Base-by-base conservation (phyloP, 73 alveolate genomes). In the Chromera velia region DNA sequence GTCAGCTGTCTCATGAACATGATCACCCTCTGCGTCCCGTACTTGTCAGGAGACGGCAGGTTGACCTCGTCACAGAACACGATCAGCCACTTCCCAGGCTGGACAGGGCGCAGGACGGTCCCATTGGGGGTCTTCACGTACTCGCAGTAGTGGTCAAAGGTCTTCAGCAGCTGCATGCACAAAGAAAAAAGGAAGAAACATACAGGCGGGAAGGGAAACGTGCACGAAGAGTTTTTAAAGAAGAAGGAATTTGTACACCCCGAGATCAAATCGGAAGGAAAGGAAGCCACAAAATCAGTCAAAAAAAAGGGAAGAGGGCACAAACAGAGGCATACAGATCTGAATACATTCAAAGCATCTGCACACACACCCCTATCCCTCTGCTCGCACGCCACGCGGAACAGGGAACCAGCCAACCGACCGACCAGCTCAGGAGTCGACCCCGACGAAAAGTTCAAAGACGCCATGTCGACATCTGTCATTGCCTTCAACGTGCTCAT, bases 31-130 rank as follows among this genome's bases (percentile, higher is more conserved):
- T 78, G 85, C 26, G 85, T 78, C 66, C 85, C 85, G 24, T 78
- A 78, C 85, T 78, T 78, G 79, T 78, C 85, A 77, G 90, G 88
- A 29, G 94, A 99, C 0, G 99, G 99, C 72, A 96, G 87, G 88
- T 96, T 96, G 81, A 96, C 93, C 86, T 96, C 99, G 88, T 96
- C 99, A 81, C 99, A 96, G 84, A 96, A 96, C 1, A 96, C 98
- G 0, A 96, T 98, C 46, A 96, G 91, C 98, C 98, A 96, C 87
- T 96, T 96, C 55, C 90, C 88, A 47, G 93, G 93, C 65, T 91
- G 91, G 74, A 93, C 91, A 0, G 99, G 99, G 33, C 98, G 83
- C 79, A 96, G 75, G 28, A 94, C 90, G 46, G 94, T 76, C 29
- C 98, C 98, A 74, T 81, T 81, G 0, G 98, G 92, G 19, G 99